Conservation (phyloP, 2,329 filamentous ascomycete genomes). For the Biscogniauxia marginata region DNA sequence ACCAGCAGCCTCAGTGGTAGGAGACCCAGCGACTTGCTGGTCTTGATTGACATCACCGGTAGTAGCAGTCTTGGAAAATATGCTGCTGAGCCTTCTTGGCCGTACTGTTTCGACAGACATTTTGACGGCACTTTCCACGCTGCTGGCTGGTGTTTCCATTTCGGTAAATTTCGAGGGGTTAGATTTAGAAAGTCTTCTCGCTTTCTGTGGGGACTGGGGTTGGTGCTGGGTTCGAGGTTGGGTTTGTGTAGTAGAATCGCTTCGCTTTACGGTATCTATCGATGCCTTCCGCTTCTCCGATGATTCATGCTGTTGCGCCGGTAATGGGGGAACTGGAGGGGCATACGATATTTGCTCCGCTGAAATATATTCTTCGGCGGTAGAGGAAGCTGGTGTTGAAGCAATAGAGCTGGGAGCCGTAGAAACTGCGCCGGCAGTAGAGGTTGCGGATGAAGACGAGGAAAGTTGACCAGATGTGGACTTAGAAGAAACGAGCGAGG, state of each 20-base stretch:
- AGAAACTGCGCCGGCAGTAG: slow-evolving; percentile 27
- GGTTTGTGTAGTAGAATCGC: not conserved
- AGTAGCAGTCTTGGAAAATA: not conserved
- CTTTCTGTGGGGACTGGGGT: slow-evolving; percentile 6
- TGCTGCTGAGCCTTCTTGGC: slow-evolving; percentile 4
- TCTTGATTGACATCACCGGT: not conserved
- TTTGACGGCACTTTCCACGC: slow-evolving; percentile 1
- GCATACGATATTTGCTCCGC: not conserved
- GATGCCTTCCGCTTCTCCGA: not conserved
- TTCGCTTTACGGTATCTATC: not conserved
- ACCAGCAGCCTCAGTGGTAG: not conserved
- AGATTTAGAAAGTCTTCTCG: slow-evolving; percentile 25
- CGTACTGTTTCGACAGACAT: slow-evolving; percentile 10
- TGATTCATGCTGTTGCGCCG: slow-evolving; percentile 2
- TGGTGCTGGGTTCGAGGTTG: not conserved
- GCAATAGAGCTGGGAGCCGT: slow-evolving; percentile 19
- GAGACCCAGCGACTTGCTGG: not conserved
- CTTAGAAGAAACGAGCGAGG: slow-evolving; percentile 15
- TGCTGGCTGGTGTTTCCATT: slow-evolving; percentile 5
- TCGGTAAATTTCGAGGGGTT: slow-evolving; percentile 6
- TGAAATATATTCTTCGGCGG: slow-evolving; percentile 5
- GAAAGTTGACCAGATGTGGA: slow-evolving; percentile 12
- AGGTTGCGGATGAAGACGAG: slow-evolving; percentile 24
- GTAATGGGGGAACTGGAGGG: not conserved
- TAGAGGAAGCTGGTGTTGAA: slow-evolving; percentile 14